Base-by-base conservation (phyloP, 169 alveolate genomes). In the Babesia bigemina region DNA sequence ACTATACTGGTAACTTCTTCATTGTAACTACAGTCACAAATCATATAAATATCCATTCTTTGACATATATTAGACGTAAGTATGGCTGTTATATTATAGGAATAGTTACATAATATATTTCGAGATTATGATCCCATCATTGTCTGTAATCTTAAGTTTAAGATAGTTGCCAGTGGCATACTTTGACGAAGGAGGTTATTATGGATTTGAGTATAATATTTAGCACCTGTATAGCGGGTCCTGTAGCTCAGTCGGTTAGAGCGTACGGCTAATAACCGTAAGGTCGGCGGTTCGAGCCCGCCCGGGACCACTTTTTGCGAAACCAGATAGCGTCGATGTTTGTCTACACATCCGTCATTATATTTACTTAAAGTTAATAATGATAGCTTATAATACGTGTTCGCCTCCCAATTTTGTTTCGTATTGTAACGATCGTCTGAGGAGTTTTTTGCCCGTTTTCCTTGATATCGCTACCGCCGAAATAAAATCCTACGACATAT, bases 271-370 rank as follows among this genome's bases (percentile, higher is more conserved):
- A 94, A 94, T 95, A 95, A 95, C 97, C 97, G 97, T 91, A 94
- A 95, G 98, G 98, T 95, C 98, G 96, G 96, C 97, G 97, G 98
- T 95, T 95, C 98, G 97, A 95, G 93, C 94, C 98, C 97, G 98
- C 95, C 95, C 93, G 97, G 97, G 98, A 93, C 97, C 96, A 92
- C 59, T 16, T 26, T 63, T 17, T 79, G 57, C 39, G 16, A 19
- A 39, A 28, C 49, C 48, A 19, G 24, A 48, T 67, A 7, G 36
- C 13, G 39, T 33, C 39, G 39, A 44, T 55, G 21, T 59, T 36
- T 62, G 26, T 17, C 14, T 19, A 55, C 24, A 19, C 36, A 33
- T 22, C 17, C 26, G 13, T 26, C 36, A 2, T 22, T 9, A 28
- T 26, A 50, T 44, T 52, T 55, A 45, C 21, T 28, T 21, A 45